Evolutionary conservation across 1,139 yeast species (phyloP).

Genomic region (Candida freyschussii): DNA sequence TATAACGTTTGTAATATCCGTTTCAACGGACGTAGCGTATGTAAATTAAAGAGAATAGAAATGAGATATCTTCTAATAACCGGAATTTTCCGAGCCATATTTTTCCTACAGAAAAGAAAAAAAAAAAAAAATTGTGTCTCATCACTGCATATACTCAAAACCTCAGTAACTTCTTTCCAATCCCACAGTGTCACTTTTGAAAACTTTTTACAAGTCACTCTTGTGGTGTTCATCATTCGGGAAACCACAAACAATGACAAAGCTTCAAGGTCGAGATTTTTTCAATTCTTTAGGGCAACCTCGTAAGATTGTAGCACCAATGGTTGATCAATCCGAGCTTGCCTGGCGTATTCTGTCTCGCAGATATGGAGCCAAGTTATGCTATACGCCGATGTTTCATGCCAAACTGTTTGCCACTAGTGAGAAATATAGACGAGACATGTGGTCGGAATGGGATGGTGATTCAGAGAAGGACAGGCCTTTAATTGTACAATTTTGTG

Average conservation of each 20-base stretch:
- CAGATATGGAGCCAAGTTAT: constrained; percentile 84
- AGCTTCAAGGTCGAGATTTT: constrained; percentile 60
- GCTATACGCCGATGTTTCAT: constrained; percentile 97
- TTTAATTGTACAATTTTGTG: constrained; percentile 89
- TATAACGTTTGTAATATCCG: too few species aligned
- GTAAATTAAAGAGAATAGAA: too few species aligned
- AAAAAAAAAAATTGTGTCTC: too few species aligned
- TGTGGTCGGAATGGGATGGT: constrained; percentile 79
- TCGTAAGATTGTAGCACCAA: constrained; percentile 87
- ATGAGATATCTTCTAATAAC: too few species aligned
- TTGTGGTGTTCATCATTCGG: too few species aligned
- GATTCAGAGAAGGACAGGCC: constrained; percentile 66
- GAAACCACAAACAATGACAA: constrained; percentile 25
- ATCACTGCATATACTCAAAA: too few species aligned
- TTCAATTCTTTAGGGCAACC: constrained; percentile 71
- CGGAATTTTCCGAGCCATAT: too few species aligned
- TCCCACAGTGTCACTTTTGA: too few species aligned
- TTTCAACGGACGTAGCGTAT: too few species aligned
- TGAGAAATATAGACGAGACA: constrained; percentile 70
- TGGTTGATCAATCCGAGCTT: constrained; percentile 96
- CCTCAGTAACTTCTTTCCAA: too few species aligned
- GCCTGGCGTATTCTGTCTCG: constrained; percentile 94
- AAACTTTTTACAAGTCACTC: too few species aligned
- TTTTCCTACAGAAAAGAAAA: too few species aligned
- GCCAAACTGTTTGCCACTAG: constrained; percentile 85